Evolutionary conservation across 2,329 filamentous ascomycete genomes (phyloP).

Genomic region (Emmonsiellopsis sp.): DNA sequence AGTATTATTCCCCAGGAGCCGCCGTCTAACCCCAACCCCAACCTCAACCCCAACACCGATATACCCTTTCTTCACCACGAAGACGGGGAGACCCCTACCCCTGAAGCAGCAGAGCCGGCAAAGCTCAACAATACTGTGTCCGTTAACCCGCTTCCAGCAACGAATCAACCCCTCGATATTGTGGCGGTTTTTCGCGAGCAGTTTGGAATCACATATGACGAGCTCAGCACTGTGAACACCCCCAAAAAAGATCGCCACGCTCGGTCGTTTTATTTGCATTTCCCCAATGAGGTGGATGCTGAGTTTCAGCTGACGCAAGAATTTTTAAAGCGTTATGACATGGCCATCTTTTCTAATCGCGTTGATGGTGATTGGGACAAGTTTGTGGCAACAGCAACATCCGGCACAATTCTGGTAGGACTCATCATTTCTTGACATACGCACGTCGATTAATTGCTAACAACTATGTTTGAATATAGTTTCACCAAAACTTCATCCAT

Average conservation of each 20-base stretch:
- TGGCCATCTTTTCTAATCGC: constrained; percentile 22
- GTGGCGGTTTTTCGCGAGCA: constrained; percentile 6
- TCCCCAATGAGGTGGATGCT: constrained; percentile 17
- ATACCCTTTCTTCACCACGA: too few relatives aligned
- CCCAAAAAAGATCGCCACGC: constrained; percentile 11
- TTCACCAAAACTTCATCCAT: constrained; percentile 27
- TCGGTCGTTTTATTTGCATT: constrained; percentile 27
- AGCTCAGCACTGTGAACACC: constrained; percentile 17
- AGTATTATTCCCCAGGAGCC: neutral
- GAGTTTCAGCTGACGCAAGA: constrained; percentile 21
- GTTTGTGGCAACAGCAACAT: constrained; percentile 20
- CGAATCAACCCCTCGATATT: constrained; percentile 6
- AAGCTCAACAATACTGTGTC: neutral
- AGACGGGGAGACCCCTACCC: too few relatives aligned
- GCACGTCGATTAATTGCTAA: neutral
- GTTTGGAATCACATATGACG: constrained; percentile 21
- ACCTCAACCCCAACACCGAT: too few relatives aligned
- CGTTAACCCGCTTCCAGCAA: neutral
- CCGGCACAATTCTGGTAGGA: constrained; percentile 28
- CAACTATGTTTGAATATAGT: constrained; percentile 13
- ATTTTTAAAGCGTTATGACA: constrained; percentile 19
- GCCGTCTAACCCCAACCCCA: neutral
- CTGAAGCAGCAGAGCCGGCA: neutral
- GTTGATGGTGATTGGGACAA: constrained; percentile 26
- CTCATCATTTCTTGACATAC: neutral